A percentile compares a stretch with the other conserved stretches of the same genome.
Evolutionary conservation across 768 basidiomycete genomes (phyloP).

Genomic region (Panaeolus papilionaceus): DNA sequence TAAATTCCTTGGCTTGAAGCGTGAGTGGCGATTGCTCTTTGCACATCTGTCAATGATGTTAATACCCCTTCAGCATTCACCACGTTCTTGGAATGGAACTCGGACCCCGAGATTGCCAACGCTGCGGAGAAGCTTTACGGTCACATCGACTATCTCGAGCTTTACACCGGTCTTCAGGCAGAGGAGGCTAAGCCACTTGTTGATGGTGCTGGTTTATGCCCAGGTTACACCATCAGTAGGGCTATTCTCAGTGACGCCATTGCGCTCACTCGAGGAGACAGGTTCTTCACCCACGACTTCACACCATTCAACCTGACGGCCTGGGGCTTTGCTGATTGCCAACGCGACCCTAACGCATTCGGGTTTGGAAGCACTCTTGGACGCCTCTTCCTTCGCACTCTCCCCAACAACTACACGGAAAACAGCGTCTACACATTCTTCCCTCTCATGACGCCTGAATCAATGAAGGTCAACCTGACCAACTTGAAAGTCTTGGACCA

Average conservation of each 20-base stretch:
- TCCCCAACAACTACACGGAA: constrained; percentile 71
- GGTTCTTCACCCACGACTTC: constrained; percentile 82
- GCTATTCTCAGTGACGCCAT: constrained; percentile 89
- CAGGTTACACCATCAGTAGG: constrained; percentile 84
- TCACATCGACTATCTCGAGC: constrained; percentile 75
- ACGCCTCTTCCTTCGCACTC: constrained; percentile 72
- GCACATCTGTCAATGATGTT: constrained; percentile 10
- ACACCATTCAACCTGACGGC: constrained; percentile 82
- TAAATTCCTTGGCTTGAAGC: constrained; percentile 80
- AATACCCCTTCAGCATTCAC: constrained; percentile 55
- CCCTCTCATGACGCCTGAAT: constrained; percentile 82
- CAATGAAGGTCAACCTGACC: constrained; percentile 66
- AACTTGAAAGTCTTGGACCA: constrained; percentile 58
- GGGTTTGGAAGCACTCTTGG: constrained; percentile 83
- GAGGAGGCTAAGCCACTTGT: constrained; percentile 78
- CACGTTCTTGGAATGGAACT: constrained; percentile 84
- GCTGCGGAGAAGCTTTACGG: constrained; percentile 83
- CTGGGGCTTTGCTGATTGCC: constrained; percentile 87
- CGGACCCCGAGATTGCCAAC: constrained; percentile 66
- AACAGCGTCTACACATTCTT: constrained; percentile 85
- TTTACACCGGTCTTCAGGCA: constrained; percentile 83
- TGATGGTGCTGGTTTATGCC: constrained; percentile 85
- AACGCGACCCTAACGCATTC: constrained; percentile 71
- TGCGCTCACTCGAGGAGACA: constrained; percentile 84
- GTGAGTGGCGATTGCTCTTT: constrained; percentile 42